Base-by-base conservation (phyloP, 2,329 filamentous ascomycete genomes). In the Hymenoscyphus fructigenus region DNA sequence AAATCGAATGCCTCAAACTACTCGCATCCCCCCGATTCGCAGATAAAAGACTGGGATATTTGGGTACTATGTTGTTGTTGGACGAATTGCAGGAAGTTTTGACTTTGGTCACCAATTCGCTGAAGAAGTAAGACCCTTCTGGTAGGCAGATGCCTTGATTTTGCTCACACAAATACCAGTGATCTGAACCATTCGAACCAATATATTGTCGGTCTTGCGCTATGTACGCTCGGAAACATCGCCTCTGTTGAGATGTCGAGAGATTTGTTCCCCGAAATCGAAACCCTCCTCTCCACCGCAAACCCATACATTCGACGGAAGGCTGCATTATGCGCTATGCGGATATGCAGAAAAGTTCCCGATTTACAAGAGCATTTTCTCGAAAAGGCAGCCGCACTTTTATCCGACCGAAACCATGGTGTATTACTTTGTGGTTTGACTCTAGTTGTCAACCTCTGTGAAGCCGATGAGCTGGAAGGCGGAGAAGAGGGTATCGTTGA, bases 241-340 rank as follows among this genome's bases (percentile, higher is more conserved):
- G 94, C 96, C 65, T 97, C 94, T 0, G 85, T 98, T 74, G 95
- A 99, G 78, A 99, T 99, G 95, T 96, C 95, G 20, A 86, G 95
- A 82, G 95, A 99, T 79, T 83, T 99, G 23, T 99, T 99, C 78
- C 87, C 93, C 71, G 94, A 99, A 83, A 91, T 99, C 77, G 96
- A 99, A 79, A 91, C 86, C 67, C 88, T 98, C 59, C 82, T 99
- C 69, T 91, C 93, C 53, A 97, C 93, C 59, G 90, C 93, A 61
- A 99, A 99, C 77, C 95, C 95, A n/a, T 99, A 99, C 77, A 97
- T 99, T 76, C 87, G 95, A 72, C 88, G 95, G 72, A 99, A 99
- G 82, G 95, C 95, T 20, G 95, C 95, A 3, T 85, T 99, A n/a
- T 99, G 95, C 79, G 95, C 95, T 60, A 99, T 99, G 95, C 88